Percentiles rank a stretch among this genome's conserved stretches.
phyloP scores from a whole-genome alignment of 768 basidiomycete species.

The Strobilomyces echinocephalus region DNA sequence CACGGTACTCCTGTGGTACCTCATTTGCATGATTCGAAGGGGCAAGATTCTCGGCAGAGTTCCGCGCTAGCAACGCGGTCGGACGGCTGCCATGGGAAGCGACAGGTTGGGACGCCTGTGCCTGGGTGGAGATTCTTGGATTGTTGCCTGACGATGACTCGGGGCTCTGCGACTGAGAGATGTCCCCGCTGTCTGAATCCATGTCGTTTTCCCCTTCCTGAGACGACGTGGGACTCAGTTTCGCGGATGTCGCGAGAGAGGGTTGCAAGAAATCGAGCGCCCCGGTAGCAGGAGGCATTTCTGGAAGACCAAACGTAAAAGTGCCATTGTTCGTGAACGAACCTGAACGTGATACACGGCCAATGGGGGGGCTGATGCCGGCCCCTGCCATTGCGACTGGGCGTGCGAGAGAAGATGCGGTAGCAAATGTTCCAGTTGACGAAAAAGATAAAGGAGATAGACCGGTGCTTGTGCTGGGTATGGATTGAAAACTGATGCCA shows the following conservation, averaged over 20 bases:
- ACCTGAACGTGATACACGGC: conserved; percentile 55
- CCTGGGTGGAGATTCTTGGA: conserved; percentile 20
- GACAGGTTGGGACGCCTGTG: conserved; percentile 17
- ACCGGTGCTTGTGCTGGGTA: conserved; percentile 29
- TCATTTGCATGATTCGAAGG: conserved; percentile 46
- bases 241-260: conserved; percentile 9
- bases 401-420: conserved; percentile 24
- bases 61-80: conserved; percentile 12
- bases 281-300: conserved; percentile 21
- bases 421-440: conserved; percentile 29
- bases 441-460: conserved; percentile 29
- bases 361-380: conserved; percentile 37
- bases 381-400: conserved; percentile 17
- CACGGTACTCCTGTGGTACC: conserved; percentile 74
- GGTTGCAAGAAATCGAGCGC: conserved; percentile 31
- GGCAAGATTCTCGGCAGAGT: conserved; percentile 26
- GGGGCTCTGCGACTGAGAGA: conserved; percentile 28
- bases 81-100: conserved; percentile 15
- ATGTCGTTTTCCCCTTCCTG: conserved; percentile 51
- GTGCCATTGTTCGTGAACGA: conserved; percentile 47
- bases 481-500: conserved; percentile 28
- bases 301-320: conserved; percentile 36
- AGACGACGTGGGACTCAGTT: conserved; percentile 31
- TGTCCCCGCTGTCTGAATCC: conserved; percentile 39
- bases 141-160: conserved; percentile 28